Percentiles rank a stretch among this genome's conserved stretches.
phyloP scores from a whole-genome alignment of 2,329 filamentous ascomycete species.

The Penicillium glabrum region DNA sequence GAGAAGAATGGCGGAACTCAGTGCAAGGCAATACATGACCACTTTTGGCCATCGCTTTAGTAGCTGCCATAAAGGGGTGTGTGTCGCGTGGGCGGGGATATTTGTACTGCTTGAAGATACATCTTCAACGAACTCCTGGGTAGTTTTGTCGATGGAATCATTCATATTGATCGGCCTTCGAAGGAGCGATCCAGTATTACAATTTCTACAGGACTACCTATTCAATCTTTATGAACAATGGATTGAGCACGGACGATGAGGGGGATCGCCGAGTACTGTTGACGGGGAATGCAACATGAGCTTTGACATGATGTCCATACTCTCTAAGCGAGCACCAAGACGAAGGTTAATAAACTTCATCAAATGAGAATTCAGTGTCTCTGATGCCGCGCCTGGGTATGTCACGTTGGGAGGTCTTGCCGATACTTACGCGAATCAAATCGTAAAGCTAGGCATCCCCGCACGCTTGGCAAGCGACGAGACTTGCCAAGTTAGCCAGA shows the following conservation, averaged over 20 bases:
- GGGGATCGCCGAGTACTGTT: neutral
- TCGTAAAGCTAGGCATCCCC: neutral
- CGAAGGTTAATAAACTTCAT: neutral
- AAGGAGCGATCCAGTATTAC: neutral
- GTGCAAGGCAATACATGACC: constrained; percentile 15
- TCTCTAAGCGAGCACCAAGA: constrained; percentile 7
- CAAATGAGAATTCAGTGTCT: neutral
- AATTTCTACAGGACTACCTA: neutral
- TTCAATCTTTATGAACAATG: neutral
- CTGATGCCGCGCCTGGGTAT: neutral
- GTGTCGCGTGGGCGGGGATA: neutral
- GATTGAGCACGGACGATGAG: neutral
- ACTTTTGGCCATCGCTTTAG: constrained; percentile 16
- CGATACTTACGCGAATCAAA: constrained; percentile 7
- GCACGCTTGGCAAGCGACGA: constrained; percentile 1
- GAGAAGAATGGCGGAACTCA: constrained; percentile 24
- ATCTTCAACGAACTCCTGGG: constrained; percentile 4
- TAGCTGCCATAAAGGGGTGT: constrained; percentile 16
- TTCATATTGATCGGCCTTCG: neutral
- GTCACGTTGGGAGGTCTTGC: neutral
- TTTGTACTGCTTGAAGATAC: neutral
- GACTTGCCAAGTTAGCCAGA: neutral
- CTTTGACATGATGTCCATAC: neutral
- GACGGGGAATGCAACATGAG: constrained; percentile 4
- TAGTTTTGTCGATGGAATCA: neutral